Base-by-base conservation (phyloP, 257 asterid genomes). In the Primulina tabacum region DNA sequence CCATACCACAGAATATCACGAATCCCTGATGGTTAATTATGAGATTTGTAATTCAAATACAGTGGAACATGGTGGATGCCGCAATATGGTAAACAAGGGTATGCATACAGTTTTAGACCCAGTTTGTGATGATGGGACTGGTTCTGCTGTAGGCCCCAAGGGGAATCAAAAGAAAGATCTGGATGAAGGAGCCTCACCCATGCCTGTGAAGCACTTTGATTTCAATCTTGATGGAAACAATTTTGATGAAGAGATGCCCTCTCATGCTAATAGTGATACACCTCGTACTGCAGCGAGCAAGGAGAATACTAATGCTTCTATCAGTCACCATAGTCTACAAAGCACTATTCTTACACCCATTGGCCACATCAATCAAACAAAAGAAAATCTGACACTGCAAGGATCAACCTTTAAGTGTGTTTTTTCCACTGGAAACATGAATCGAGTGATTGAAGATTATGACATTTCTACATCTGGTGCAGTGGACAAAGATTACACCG, bases 201-300 rank as follows among this genome's bases (percentile, higher is more conserved):
- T 93, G 62, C 99, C 97, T 56, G 96, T 93, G 66, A 93, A 88
- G 84, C 97, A 93, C 80, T 86, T 93, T 82, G 97, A 93, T 79
- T 93, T 93, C 78, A 78, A 80, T 73, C 74, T 73, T 30, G 99
- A 93, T 68, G 90, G 78, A 43, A 85, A 77, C 68, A 47, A 11
- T 76, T 55, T 76, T 59, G 83, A 73, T 60, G 76, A 66, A 65
- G 82, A 68, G 73, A 79, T 47, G 55, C 37, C 71, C 58, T 69
- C 78, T 71, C 80, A 77, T 72, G 77, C 71, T 74, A 78, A 64
- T 75, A 60, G 66, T 65, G 67, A 65, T 62, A 79, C 68, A 61
- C 67, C 70, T 65, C 77, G 24, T 74, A 60, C 74, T 71, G 37
- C 60, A 56, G 73, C 73, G 63, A 81, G 75, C 58, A 30, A 80